Evolutionary conservation across 306 rosid genomes (phyloP), one percentile per base, ranked within the genome.

Genomic region (Lathyrus aphaca): DNA sequence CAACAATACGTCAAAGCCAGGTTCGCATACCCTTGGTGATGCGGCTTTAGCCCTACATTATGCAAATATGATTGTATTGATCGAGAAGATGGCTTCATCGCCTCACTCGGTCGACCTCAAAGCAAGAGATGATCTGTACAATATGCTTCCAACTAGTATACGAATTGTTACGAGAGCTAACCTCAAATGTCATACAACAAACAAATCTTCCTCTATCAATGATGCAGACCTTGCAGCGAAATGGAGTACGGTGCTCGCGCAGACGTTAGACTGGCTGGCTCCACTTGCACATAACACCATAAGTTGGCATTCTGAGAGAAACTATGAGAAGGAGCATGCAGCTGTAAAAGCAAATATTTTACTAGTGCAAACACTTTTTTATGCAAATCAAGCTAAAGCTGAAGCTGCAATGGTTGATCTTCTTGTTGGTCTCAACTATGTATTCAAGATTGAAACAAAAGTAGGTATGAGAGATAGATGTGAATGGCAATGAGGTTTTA

Each of bases 371-470:
- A 95, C 99, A 6, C 95, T 95, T 25, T 75, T 86, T 83, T 89
- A 76, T 79, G 99, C 97, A 5, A 81, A 80, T 51, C 91, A 74
- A 81, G 83, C 76, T 2, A 89, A 83, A 75, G 83, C 92, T 6
- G 99, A 95, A 80, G 88, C 86, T 62, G 97, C 91, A 40, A 73
- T 95, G 51, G 13, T 74, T 13, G 97, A 95, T 79, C 91, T 95
- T 80, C 91, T 95, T 45, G 82, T 87, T 18, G 99, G 95, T 76
- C 87, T 95, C 30, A 89, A 85, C 74, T 79, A 86, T 69, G 71
- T 91, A 18, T 91, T 87, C 74, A 82, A 76, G 68, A 46, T 78
- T 45, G 76, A 74, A 18, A 75, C 77, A 48, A 83, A 72, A 44
- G 66, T 50, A 45, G 64, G 75, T 25, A 18, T 51, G 45, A 71